Evolutionary conservation across 2,329 filamentous ascomycete species (phyloP).

Genomic region (Orbilia quercus): DNA sequence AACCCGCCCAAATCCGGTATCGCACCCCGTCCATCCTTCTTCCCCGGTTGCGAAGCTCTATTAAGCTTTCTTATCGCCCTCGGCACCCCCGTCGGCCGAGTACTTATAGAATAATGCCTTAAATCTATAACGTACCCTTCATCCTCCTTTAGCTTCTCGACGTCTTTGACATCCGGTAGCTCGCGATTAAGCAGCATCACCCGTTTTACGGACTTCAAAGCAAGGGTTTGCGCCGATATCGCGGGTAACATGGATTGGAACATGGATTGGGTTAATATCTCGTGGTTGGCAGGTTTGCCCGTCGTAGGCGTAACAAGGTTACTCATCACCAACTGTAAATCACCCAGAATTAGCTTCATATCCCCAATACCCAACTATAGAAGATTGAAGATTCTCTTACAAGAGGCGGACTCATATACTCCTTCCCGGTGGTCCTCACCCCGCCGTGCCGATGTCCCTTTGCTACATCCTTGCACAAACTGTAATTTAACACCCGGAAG

Average conservation of each 20-base stretch:
- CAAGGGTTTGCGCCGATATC: constrained; percentile 90
- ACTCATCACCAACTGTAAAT: constrained; percentile 87
- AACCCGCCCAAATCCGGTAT: constrained; percentile 91
- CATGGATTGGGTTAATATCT: constrained; percentile 89
- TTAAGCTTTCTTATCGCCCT: constrained; percentile 85
- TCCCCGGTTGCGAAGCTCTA: constrained; percentile 67
- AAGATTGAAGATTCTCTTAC: constrained; percentile 65
- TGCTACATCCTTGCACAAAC: constrained; percentile 88
- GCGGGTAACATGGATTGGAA: constrained; percentile 97
- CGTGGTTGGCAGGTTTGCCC: constrained; percentile 90
- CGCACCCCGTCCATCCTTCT: constrained; percentile 70
- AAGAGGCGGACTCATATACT: constrained; percentile 85
- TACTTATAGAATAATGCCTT: constrained; percentile 94
- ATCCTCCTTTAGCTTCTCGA: constrained; percentile 66
- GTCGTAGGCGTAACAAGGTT: constrained; percentile 79
- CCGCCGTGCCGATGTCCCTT: constrained; percentile 70
- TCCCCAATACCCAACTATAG: not conserved
- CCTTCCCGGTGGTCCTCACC: constrained; percentile 78
- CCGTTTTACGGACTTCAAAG: constrained; percentile 89
- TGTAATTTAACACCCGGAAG: constrained; percentile 95
- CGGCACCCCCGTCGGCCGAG: constrained; percentile 83
- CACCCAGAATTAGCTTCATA: not conserved
- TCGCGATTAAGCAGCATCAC: constrained; percentile 92
- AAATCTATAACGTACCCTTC: constrained; percentile 80
- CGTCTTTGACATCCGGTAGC: constrained; percentile 66